Conservation (phyloP, 106 monocot genomes). For the Dendrobium officinale region DNA sequence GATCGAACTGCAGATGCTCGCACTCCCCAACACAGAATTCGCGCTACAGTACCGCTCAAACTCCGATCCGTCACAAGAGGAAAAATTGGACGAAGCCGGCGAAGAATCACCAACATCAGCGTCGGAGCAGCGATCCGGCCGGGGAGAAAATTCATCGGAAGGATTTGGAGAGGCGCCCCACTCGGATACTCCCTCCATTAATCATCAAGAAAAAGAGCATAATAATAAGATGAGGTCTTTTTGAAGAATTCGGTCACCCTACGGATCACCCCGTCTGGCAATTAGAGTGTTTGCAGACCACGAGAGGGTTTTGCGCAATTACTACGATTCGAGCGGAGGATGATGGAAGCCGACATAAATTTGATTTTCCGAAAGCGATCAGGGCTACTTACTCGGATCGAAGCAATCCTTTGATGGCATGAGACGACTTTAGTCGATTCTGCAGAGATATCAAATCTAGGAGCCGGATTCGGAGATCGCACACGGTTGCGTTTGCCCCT, state of each 20-base stretch:
- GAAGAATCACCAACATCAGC: conserved; percentile 11
- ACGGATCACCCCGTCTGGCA: background rate
- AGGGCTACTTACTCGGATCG: background rate
- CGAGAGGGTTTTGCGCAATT: background rate
- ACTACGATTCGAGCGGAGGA: background rate
- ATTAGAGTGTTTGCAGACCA: background rate
- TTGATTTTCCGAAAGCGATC: background rate
- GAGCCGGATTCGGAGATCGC: background rate
- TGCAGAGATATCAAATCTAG: background rate
- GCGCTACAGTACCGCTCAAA: conserved; percentile 80
- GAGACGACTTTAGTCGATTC: background rate
- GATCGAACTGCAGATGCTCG: conserved; percentile 59
- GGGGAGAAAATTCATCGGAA: background rate
- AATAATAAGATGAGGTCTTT: background rate
- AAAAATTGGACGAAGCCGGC: conserved; percentile 25
- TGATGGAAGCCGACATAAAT: background rate
- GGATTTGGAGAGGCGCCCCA: conserved; percentile 8
- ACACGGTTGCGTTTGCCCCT: background rate
- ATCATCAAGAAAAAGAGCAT: conserved; percentile 3
- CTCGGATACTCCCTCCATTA: background rate
- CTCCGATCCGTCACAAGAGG: conserved; percentile 65
- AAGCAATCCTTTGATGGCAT: background rate
- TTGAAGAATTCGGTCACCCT: background rate
- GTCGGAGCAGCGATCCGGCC: conserved; percentile 7
- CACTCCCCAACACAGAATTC: conserved; percentile 58